phyloP scores from a whole-genome alignment of 306 rosid species.

The Rosa rugosa region DNA sequence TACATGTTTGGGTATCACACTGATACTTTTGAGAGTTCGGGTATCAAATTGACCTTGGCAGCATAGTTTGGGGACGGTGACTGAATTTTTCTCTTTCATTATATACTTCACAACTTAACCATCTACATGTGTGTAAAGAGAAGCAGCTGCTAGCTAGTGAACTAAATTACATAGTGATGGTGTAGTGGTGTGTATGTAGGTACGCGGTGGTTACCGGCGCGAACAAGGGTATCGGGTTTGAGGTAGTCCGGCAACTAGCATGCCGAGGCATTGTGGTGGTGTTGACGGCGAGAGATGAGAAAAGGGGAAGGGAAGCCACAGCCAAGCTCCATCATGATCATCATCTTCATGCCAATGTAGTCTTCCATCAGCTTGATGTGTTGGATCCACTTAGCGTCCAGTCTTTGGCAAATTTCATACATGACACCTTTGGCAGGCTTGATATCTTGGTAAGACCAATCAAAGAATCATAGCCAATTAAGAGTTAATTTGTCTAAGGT shows the following conservation, averaged over 20 bases:
- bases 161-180: not conserved
- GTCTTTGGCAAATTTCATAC: slow-evolving; percentile 40
- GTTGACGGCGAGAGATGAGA: slow-evolving; percentile 52
- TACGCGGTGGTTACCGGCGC: slow-evolving; percentile 55
- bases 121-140: not conserved
- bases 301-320: slow-evolving; percentile 39
- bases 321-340: slow-evolving; percentile 34
- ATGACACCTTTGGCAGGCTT: slow-evolving; percentile 42
- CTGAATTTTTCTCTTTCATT: no score
- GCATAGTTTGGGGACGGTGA: no score
- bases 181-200: slow-evolving; percentile 9
- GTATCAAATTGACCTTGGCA: no score
- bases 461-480: not conserved
- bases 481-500: no score
- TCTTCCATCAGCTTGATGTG: slow-evolving; percentile 59
- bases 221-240: slow-evolving; percentile 57
- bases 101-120: not conserved
- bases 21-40: no score
- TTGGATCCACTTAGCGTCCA: slow-evolving; percentile 35
- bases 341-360: slow-evolving; percentile 17
- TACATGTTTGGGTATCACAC: no score
- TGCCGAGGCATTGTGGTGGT: slow-evolving; percentile 42
- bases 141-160: not conserved
- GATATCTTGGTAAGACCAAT: slow-evolving; percentile 45
- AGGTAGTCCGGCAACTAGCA: slow-evolving; percentile 45